Conservation (phyloP, 208 protist species). For the Acanthamoeba culbertsoni region DNA sequence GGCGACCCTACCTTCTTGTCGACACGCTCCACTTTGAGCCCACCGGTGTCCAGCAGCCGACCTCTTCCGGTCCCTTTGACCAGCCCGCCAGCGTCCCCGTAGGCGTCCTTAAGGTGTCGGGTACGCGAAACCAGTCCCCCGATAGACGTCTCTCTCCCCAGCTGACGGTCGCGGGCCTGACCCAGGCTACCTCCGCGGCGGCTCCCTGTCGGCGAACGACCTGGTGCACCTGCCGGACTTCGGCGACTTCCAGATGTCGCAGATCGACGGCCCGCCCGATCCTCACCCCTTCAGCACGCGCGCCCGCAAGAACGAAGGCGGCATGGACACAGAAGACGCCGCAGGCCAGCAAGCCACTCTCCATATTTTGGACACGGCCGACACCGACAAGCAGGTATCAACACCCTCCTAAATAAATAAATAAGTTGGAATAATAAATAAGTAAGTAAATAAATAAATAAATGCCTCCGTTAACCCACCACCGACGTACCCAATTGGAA, state of each 20-base stretch:
- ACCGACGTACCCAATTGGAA: not conserved
- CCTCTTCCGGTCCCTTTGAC: not conserved
- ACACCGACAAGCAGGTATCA: conserved; percentile 53
- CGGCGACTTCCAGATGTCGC: conserved; percentile 59
- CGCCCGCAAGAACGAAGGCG: not conserved
- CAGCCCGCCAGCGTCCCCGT: not conserved
- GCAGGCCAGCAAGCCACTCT: not conserved
- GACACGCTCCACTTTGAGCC: conserved; percentile 34
- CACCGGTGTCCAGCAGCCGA: not conserved
- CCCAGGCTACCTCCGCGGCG: conserved; percentile 47
- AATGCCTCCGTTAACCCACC: conserved; percentile 2
- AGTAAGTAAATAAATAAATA: not conserved
- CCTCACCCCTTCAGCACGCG: conserved; percentile 21
- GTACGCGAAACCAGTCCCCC: not conserved
- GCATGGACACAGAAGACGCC: not conserved
- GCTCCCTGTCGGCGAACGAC: conserved; percentile 52
- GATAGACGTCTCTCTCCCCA: not conserved
- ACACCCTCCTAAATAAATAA: not conserved
- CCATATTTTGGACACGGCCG: conserved; percentile 56
- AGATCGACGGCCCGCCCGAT: conserved; percentile 52
- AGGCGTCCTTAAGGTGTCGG: conserved; percentile 46
- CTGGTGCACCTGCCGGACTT: conserved; percentile 63
- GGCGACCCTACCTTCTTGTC: conserved; percentile 55
- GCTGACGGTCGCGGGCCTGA: not conserved
- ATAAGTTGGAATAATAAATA: not conserved